A percentile compares a stretch with the other conserved stretches of the same genome.
These are phyloP conservation scores for Pharnaceum exiguum DNA, from an alignment of 148 eudicot genomes.

Conservation along the genomic window DNA sequence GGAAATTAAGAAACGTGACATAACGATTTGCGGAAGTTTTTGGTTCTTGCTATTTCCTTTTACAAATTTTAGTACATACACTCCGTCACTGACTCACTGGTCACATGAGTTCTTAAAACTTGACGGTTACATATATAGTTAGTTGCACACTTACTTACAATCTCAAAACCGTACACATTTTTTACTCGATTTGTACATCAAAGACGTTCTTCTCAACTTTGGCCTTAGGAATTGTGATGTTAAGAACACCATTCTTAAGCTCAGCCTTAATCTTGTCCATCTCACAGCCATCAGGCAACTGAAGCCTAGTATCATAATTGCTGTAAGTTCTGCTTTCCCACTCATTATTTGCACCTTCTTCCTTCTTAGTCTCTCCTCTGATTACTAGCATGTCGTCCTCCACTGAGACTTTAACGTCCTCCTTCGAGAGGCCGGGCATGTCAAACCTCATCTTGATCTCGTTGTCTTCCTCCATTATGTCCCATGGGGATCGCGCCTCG, in stretches of 20 bases:
- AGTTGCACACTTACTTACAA: too few relatives aligned
- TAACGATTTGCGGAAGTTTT: too few relatives aligned
- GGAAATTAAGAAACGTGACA: too few relatives aligned
- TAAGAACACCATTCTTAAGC: slow-evolving; percentile 69
- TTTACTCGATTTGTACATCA: slow-evolving; percentile 49
- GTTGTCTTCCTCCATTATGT: slow-evolving; percentile 52
- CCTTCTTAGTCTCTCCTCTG: slow-evolving; percentile 41
- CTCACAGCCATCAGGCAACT: slow-evolving; percentile 60
- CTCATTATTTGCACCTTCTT: slow-evolving; percentile 26
- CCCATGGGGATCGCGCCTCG: slow-evolving; percentile 68
- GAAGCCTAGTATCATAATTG: slow-evolving; percentile 41
- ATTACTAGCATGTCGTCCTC: slow-evolving; percentile 60
- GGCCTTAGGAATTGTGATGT: slow-evolving; percentile 51
- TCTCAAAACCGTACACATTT: too few relatives aligned
- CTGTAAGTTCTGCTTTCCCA: slow-evolving; percentile 42
- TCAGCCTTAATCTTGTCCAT: slow-evolving; percentile 62
- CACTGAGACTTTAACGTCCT: slow-evolving; percentile 50
- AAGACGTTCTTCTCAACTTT: slow-evolving; percentile 50
- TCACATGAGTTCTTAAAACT: too few relatives aligned
- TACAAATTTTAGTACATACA: too few relatives aligned
- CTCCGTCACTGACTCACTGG: too few relatives aligned
- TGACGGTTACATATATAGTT: too few relatives aligned
- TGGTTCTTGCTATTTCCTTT: too few relatives aligned
- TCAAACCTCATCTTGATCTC: slow-evolving; percentile 80
- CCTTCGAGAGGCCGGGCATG: slow-evolving; percentile 70